These are phyloP conservation scores for Rhodotorula sp. DNA, from an alignment of 1,284 basidiomycete genomes.

Conservation along the genomic window DNA sequence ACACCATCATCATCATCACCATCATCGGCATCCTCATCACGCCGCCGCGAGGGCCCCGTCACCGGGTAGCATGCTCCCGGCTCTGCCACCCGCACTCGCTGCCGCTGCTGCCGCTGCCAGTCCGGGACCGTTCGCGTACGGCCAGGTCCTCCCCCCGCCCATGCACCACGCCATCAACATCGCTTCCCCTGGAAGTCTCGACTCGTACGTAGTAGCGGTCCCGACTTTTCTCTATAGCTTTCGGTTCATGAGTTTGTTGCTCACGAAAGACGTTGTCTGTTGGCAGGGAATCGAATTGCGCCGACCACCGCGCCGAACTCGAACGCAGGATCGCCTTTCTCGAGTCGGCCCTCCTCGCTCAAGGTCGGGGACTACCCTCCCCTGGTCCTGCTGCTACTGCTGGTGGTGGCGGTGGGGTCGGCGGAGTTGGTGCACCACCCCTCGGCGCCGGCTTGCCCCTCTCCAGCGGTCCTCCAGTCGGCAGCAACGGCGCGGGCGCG, in stretches of 20 bases:
- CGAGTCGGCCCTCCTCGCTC: constrained; percentile 9
- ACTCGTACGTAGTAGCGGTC: not conserved
- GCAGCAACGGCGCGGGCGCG: not conserved
- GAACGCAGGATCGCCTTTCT: constrained; percentile 18
- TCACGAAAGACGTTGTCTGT: not conserved
- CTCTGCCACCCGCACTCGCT: not conserved
- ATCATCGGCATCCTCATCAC: not conserved
- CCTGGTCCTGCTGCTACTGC: not conserved
- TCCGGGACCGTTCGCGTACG: not conserved
- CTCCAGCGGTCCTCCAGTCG: too few species aligned
- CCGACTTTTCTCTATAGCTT: not conserved
- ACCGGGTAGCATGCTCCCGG: constrained; percentile 1
- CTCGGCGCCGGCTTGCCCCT: too few species aligned
- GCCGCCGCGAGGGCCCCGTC: not conserved
- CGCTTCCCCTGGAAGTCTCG: not conserved
- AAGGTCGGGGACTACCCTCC: not conserved
- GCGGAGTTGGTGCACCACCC: too few species aligned
- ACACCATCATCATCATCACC: not conserved
- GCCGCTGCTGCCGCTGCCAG: not conserved
- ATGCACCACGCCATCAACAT: not conserved
- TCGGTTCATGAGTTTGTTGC: not conserved
- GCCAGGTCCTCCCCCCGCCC: not conserved
- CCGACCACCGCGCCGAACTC: constrained; percentile 19
- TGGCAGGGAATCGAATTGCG: constrained; percentile 5
- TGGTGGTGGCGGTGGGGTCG: too few species aligned